phyloP scores from a whole-genome alignment of 495 filamentous ascomycete genomes.

The Echria macrotheca region DNA sequence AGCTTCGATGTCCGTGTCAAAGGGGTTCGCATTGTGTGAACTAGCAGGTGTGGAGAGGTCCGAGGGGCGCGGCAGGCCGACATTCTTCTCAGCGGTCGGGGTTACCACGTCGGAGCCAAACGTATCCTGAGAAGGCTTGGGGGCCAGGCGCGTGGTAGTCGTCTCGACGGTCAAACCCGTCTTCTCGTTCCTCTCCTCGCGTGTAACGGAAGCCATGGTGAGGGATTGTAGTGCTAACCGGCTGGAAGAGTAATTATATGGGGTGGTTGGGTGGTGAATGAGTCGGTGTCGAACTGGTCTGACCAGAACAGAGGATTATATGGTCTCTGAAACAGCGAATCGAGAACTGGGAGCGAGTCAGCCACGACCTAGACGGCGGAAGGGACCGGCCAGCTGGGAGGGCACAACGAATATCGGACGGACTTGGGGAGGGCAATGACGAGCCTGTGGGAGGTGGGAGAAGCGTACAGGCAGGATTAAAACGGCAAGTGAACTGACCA shows the following conservation, averaged over 20 bases:
- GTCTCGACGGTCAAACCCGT: constrained; percentile 30
- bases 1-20: constrained; percentile 45
- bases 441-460: background rate
- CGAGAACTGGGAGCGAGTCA: too few species aligned
- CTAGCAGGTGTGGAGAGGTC: constrained; percentile 32
- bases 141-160: constrained; percentile 12
- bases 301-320: background rate
- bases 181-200: constrained; percentile 23
- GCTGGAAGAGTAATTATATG: constrained; percentile 24
- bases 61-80: constrained; percentile 23
- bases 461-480: background rate
- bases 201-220: constrained; percentile 24
- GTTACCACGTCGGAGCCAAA: constrained; percentile 22
- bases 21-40: constrained; percentile 32
- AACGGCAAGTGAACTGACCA: constrained; percentile 7
- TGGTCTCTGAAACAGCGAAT: background rate
- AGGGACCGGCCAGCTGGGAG: too few species aligned
- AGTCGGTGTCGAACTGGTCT: too few species aligned
- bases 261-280: background rate
- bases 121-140: constrained; percentile 25
- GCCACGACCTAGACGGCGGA: too few species aligned
- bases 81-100: constrained; percentile 24
- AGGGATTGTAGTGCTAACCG: constrained; percentile 5
- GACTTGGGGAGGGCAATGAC: constrained; percentile 9
- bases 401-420: background rate